Base-by-base conservation (phyloP, 495 filamentous ascomycete species). In the Aspergillus biplanus region DNA sequence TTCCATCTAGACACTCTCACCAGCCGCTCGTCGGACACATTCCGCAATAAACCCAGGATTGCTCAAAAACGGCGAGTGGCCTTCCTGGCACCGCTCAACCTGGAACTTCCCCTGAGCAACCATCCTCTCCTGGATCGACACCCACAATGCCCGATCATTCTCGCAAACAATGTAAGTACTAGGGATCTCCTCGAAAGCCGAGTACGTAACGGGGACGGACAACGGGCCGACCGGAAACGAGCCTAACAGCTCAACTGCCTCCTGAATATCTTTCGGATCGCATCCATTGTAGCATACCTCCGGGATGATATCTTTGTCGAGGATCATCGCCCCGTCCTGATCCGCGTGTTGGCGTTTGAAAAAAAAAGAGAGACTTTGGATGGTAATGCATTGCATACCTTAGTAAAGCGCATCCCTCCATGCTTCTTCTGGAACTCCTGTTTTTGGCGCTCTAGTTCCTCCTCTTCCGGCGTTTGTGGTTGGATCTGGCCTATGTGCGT, bases 121-220 rank as follows among this genome's bases (percentile, higher is more conserved):
- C 60, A 74, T 74, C 27, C 70, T 52, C 21, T 63, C 57, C 33
- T 74, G 72, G 2, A 67, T 49, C 2, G 58, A 62, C 4, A 54
- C 18, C 7, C 72, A 67, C 42, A 78, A 63, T 7, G 70, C 69
- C n/a, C 59, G 32, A 33, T 80, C 77, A 32, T 77, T 68, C 47
- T 70, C 65, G 57, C 73, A 78, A 27, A 71, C 65, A 18, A 77
- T 67, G 59, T 76, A 78, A 15, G 73, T 74, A 46, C 69, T 70
- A 6, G 72, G 70, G 33, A 72, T 71, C 44, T 70, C 71, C 2
- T 50, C 35, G 33, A 67, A 74, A 3, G 72, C 70, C 13, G 72
- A 65, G 37, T 72, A 74, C 0, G 72, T 74, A 0, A 63, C 72
- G 8, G 72, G 72, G 11, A 74, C 72, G 33, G 53, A 15, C 34